phyloP scores from a whole-genome alignment of 768 basidiomycete species.

The Auriscalpium orientale region DNA sequence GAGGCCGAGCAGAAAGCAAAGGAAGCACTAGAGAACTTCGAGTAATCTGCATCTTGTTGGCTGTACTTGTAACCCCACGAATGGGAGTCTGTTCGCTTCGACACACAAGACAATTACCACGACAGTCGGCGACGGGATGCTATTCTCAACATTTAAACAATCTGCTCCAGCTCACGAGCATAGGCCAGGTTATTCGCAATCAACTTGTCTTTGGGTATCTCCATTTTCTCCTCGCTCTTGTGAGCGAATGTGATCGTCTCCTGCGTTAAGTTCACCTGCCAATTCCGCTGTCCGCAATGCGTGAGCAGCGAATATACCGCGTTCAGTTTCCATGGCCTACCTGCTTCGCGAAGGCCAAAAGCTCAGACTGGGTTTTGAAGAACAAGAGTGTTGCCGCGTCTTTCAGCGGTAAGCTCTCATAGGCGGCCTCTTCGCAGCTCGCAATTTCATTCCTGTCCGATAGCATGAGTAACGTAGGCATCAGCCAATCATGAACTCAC shows the following conservation, averaged over 20 bases:
- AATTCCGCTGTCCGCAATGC: constrained; percentile 52
- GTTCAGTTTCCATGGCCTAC: constrained; percentile 32
- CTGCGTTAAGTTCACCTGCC: constrained; percentile 71
- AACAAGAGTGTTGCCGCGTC: constrained; percentile 90
- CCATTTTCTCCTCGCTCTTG: constrained; percentile 74
- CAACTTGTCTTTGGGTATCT: constrained; percentile 81
- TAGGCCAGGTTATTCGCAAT: constrained; percentile 72
- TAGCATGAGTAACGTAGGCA: not conserved
- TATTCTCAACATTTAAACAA: constrained; percentile 22
- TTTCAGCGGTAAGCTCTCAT: constrained; percentile 81
- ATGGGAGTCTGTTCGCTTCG: not conserved
- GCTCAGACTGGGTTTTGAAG: constrained; percentile 76
- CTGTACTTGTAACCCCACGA: constrained; percentile 18
- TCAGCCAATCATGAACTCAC: constrained; percentile 31
- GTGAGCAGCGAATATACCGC: constrained; percentile 1
- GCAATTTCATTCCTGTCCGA: constrained; percentile 87
- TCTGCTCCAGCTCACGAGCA: constrained; percentile 85
- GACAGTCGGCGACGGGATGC: no score
- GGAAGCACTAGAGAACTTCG: constrained; percentile 69
- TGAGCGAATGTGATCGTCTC: constrained; percentile 70
- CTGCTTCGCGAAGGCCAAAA: constrained; percentile 74
- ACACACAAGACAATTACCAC: no score
- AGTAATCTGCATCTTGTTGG: constrained; percentile 25
- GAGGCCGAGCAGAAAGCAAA: constrained; percentile 88
- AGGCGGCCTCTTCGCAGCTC: constrained; percentile 91